phyloP scores from a whole-genome alignment of 805 yeast genomes.

The Candida insectorum region DNA sequence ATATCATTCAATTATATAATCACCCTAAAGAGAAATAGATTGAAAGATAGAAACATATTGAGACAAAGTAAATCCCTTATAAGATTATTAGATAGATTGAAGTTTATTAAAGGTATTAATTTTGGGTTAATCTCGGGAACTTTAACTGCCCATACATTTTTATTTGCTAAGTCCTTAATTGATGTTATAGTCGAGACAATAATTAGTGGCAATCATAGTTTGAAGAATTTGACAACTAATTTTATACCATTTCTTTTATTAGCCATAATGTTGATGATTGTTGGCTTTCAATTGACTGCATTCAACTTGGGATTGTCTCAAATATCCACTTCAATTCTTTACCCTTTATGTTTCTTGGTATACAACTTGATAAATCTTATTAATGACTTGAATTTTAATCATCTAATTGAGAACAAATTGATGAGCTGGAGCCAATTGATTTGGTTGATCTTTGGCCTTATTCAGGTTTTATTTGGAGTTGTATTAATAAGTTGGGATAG shows the following conservation, averaged over 20 bases:
- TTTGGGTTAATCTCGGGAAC: slow-evolving; percentile 73
- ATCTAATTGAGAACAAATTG: slow-evolving; percentile 45
- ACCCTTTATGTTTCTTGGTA: slow-evolving; percentile 82
- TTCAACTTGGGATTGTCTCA: slow-evolving; percentile 70
- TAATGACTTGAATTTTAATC: slow-evolving; percentile 54
- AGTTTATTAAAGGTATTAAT: slow-evolving; percentile 51
- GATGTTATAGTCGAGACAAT: slow-evolving; percentile 56
- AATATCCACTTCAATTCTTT: slow-evolving; percentile 71
- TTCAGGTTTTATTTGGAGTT: slow-evolving; percentile 65
- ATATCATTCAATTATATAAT: slow-evolving; percentile 19
- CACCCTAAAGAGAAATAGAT: slow-evolving; percentile 13
- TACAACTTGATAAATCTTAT: slow-evolving; percentile 63
- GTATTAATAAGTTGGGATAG: slow-evolving; percentile 57
- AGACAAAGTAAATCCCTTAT: slow-evolving; percentile 9
- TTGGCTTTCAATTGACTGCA: slow-evolving; percentile 67
- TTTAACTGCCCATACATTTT: slow-evolving; percentile 78
- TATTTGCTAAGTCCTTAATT: slow-evolving; percentile 81
- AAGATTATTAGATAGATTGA: slow-evolving; percentile 16
- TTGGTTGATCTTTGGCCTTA: slow-evolving; percentile 43
- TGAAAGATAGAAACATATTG: slow-evolving; percentile 4
- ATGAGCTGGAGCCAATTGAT: slow-evolving; percentile 48
- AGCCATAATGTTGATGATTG: slow-evolving; percentile 53
- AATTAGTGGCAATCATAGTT: slow-evolving; percentile 24
- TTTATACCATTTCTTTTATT: slow-evolving; percentile 44
- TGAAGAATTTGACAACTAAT: slow-evolving; percentile 15